phyloP scores from a whole-genome alignment of 306 rosid species.

The Castanospermum australe region DNA sequence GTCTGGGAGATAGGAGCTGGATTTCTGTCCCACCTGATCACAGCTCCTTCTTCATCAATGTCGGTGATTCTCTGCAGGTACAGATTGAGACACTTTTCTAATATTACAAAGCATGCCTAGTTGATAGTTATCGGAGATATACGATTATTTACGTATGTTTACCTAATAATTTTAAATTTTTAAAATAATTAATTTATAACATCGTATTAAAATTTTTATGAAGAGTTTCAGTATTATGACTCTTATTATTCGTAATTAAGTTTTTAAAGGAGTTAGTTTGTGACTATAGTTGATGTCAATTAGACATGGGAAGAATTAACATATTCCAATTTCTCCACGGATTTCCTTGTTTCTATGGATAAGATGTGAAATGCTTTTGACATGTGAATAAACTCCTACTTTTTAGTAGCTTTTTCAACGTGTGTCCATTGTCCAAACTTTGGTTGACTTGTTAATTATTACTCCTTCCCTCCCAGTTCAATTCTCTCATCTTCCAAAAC shows the following conservation, averaged over 20 bases:
- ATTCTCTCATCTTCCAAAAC: not conserved
- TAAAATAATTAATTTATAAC: no score
- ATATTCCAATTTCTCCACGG: no score
- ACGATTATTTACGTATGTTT: conserved; percentile 30
- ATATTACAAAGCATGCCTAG: not conserved
- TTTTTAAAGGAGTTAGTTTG: no score
- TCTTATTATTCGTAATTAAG: no score
- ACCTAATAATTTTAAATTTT: no score
- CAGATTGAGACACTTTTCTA: not conserved
- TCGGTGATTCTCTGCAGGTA: conserved; percentile 90
- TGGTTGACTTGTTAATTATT: not conserved
- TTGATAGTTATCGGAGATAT: not conserved
- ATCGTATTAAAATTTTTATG: no score
- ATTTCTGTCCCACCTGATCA: conserved; percentile 84
- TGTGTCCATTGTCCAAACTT: not conserved
- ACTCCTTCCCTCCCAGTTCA: not conserved
- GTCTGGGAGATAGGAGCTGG: conserved; percentile 65
- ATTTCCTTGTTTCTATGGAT: not conserved
- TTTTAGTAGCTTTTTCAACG: not conserved
- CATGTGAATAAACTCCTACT: conserved; percentile 15
- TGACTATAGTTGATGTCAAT: no score
- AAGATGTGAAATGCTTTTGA: not conserved
- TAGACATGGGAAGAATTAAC: not conserved
- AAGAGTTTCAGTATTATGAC: no score
- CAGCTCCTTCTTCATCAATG: conserved; percentile 72